Base-by-base conservation (phyloP, 139 green algal genomes). In the Yamagishiella unicocca region DNA sequence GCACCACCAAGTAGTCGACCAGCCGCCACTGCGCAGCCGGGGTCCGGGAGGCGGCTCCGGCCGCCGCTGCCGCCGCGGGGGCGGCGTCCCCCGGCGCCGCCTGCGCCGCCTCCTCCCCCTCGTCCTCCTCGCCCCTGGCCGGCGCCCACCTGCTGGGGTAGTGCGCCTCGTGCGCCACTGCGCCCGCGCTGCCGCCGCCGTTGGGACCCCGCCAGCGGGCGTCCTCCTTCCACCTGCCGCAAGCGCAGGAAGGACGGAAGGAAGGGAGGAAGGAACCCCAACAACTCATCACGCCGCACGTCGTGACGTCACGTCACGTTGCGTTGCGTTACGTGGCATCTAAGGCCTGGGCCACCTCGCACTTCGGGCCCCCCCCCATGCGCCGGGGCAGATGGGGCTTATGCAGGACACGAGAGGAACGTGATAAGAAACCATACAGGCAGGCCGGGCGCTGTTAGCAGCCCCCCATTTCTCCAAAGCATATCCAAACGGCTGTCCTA, bases 151-250 rank as follows among this genome's bases (percentile, higher is more conserved):
- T 66, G 66, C 66, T 87, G 45, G 90, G 90, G 70, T 84, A 93
- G 66, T 83, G 50, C 22, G 93, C 93, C 35, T 84, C 72, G 85
- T 96, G 88, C 1, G 92, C 68, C 22, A 91, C 71, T n/a, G 46
- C 53, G 0, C 71, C 66, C 8, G 73, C 58, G 66, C 78, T 88
- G 61, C 90, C 93, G 37, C 89, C 95, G 12, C 96, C 96, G 31
- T 77, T 43, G 24, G 89, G 66, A 0, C 89, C 77, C 35, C 89
- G 84, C 96, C 96, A 98, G 1, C 89, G 73, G 2, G 91, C 90
- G 87, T 98, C 96, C 88, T 98, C 95, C 14, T 87, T 82, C 96
- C 96, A 98, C 22, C 58, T 50, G 58, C 70, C 85, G 43, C 93
- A 89, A 3, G 85, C 89, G 33, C 93, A 75, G 31, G 82, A 67